phyloP scores from a whole-genome alignment of 495 filamentous ascomycete genomes.

The Penicillium soppii region DNA sequence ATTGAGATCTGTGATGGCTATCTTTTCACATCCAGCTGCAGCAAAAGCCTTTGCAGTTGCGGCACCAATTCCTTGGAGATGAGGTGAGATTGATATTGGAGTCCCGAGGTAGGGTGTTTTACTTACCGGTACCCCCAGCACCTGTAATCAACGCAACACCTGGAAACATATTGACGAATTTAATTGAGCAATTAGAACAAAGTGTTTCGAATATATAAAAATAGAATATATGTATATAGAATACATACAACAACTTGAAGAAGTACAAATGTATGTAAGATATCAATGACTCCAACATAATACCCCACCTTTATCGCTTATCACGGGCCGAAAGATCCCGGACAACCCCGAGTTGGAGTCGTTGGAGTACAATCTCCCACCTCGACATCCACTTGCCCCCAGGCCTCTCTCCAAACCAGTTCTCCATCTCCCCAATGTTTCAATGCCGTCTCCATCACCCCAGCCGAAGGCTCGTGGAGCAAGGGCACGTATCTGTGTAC shows the following conservation, averaged over 20 bases:
- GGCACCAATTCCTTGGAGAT: conserved; percentile 51
- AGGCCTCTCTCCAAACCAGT: conserved; percentile 21
- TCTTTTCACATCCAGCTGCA: conserved; percentile 43
- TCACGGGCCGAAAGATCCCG: conserved; percentile 7
- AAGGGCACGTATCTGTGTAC: conserved; percentile 39
- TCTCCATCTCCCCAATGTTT: conserved; percentile 29
- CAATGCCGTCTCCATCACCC: conserved; percentile 37
- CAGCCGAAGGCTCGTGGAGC: conserved; percentile 28
- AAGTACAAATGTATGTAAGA: too few species aligned
- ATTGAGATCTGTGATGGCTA: conserved; percentile 53
- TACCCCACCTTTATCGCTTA: conserved; percentile 11
- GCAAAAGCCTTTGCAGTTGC: conserved; percentile 52
- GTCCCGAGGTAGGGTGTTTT: not conserved
- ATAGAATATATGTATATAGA: too few species aligned
- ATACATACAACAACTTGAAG: too few species aligned
- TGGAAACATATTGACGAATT: conserved; percentile 18
- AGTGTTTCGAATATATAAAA: not conserved
- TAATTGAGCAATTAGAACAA: not conserved
- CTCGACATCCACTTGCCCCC: conserved; percentile 14
- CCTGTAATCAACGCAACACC: conserved; percentile 35
- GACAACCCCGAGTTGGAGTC: conserved; percentile 2
- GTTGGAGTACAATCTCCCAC: conserved; percentile 8
- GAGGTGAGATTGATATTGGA: not conserved
- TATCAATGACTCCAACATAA: too few species aligned
- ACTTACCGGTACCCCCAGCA: conserved; percentile 29